These are phyloP conservation scores for Diutina neorugosa DNA, from an alignment of 1,139 yeast species.

Conservation along the genomic window DNA sequence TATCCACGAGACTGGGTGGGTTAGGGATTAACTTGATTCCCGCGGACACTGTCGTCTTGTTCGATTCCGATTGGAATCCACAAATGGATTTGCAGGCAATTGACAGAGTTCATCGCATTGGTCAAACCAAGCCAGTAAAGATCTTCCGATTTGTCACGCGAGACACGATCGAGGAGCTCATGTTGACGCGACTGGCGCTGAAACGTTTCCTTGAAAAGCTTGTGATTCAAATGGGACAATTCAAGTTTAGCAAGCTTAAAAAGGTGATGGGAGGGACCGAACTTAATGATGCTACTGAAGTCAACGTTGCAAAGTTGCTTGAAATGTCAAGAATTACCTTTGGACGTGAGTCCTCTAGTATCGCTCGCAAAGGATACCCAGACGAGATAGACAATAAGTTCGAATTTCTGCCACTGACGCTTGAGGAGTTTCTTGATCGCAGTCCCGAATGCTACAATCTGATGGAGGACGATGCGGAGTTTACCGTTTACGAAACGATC, in stretches of 20 bases:
- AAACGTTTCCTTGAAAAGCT: conserved; percentile 72
- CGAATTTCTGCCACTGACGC: conserved; percentile 21
- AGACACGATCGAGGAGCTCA: conserved; percentile 73
- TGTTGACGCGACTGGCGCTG: conserved; percentile 64
- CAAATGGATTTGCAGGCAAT: conserved; percentile 94
- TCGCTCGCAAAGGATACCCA: background rate
- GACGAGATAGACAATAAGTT: background rate
- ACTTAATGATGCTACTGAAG: conserved; percentile 6
- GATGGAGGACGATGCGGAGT: conserved; percentile 18
- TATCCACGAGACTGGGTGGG: conserved; percentile 93
- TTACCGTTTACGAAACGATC: conserved; percentile 42
- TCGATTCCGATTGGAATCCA: conserved; percentile 96
- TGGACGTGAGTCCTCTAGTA: background rate
- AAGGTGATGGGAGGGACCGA: conserved; percentile 9
- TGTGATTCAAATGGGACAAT: conserved; percentile 77
- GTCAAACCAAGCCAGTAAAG: conserved; percentile 75
- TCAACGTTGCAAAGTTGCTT: background rate
- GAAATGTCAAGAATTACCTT: background rate
- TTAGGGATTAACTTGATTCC: conserved; percentile 76
- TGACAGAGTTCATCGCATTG: conserved; percentile 90
- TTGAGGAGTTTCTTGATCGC: conserved; percentile 45
- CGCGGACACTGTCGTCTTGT: conserved; percentile 83
- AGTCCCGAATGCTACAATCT: conserved; percentile 29
- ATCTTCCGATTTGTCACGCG: conserved; percentile 66
- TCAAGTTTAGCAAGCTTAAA: conserved; percentile 26